Conservation (phyloP, 2,329 filamentous ascomycete species). For the Mollisiaceae sp. region DNA sequence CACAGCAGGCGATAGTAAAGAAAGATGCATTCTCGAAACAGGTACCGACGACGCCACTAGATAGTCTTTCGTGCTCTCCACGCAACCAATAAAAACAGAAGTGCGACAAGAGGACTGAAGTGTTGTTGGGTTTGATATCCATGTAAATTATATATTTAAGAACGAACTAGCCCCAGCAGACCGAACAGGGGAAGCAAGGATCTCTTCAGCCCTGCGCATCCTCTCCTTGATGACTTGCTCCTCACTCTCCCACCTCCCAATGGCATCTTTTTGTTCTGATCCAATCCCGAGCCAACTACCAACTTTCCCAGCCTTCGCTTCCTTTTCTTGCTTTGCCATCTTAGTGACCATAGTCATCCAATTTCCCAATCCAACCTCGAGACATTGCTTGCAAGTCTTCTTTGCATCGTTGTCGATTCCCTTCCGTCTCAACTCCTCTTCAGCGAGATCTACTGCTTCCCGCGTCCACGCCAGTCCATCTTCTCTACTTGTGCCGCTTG, state of each 20-base stretch:
- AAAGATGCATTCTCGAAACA: no score
- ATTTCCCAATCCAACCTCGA: constrained; percentile 77
- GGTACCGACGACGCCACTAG: no score
- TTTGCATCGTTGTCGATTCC: constrained; percentile 46
- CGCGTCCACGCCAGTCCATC: constrained; percentile 88
- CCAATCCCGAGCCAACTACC: constrained; percentile 40
- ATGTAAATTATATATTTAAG: constrained; percentile 1
- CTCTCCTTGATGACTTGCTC: constrained; percentile 41
- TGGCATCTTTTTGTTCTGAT: constrained; percentile 30
- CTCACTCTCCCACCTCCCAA: constrained; percentile 45
- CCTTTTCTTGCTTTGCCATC: constrained; percentile 51
- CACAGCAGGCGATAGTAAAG: no score
- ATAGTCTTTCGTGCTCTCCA: no score
- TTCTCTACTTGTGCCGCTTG: constrained; percentile 52
- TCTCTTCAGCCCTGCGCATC: constrained; percentile 34
- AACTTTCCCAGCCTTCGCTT: constrained; percentile 27
- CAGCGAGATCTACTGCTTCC: constrained; percentile 82
- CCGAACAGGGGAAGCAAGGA: constrained; percentile 23
- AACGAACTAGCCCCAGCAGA: constrained; percentile 8
- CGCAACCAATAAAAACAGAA: no score
- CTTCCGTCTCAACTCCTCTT: constrained; percentile 62
- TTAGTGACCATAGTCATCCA: constrained; percentile 81
- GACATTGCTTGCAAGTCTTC: constrained; percentile 76
- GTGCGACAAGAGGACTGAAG: not conserved
- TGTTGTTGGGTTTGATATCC: not conserved